Evolutionary conservation across 2,329 filamentous ascomycete genomes (phyloP), one percentile per base, ranked within the genome.

Genomic region (Phaeomoniella chlamydospora): DNA sequence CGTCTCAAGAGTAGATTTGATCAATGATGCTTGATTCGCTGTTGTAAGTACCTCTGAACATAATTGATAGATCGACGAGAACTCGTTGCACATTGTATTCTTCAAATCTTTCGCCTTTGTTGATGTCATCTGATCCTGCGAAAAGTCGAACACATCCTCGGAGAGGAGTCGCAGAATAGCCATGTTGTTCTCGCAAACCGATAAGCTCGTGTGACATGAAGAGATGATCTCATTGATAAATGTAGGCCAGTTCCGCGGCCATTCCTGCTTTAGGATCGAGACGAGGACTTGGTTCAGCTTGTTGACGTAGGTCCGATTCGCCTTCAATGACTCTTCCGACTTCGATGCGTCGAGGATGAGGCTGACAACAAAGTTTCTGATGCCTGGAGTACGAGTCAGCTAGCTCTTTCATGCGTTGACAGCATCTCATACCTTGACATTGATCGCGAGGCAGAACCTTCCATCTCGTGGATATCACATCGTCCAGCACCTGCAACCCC

Each of bases 101-200:
- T 98, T 98, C 43, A 98, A 70, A 58, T 92, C 94, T 51, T 87
- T 78, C 29, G 87, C 93, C 68, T 98, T 98, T 40, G 81, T 75
- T 26, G 88, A 94, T n/a, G 90, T 98, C 88, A 98, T 94, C 58
- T 94, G 85, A 54, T 98, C 90, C 44, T 88, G 85, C 1, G 90
- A 98, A 61, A 92, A 98, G 65, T 98, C 90, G 54, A 98, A 98
- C 26, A 98, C 88, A 59, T 98, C 90, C 59, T 98, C 90, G 4
- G 90, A 98, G 32, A 98, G 72, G 49, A 98, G 67, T 41, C 90
- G 80, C 48, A 98, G 73, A 49, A 98, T 96, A 45, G 84, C 86
- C 90, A 98, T 98, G 69, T 98, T 98, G 68, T 98, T 98, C 65
- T 98, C 90, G 72, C 92, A 98, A 50, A 98, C 92, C 26, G 88